Evolutionary conservation across 2,329 filamentous ascomycete species (phyloP).

Genomic region (Arthrobotrys conoides): DNA sequence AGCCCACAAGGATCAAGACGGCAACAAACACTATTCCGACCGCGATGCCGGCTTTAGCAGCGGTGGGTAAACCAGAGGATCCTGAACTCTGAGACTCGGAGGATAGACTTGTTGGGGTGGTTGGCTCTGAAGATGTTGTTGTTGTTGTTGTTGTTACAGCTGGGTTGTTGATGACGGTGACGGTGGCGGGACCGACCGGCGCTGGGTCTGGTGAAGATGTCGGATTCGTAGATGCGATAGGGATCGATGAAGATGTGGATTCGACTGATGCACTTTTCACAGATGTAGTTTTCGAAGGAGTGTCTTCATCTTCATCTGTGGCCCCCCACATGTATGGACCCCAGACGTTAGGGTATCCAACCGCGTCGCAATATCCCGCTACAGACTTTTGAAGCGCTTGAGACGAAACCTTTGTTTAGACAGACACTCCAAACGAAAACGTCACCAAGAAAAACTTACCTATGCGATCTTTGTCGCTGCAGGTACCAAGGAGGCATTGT

Average conservation of each 20-base stretch:
- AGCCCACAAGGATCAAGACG: not conserved
- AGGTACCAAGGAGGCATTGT: conserved; percentile 33
- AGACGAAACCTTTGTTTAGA: not conserved
- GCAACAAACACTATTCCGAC: conserved; percentile 13
- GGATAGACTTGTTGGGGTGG: not conserved
- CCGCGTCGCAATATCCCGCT: conserved; percentile 32
- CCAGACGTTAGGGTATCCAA: conserved; percentile 48
- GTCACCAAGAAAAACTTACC: not conserved
- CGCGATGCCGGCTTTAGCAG: conserved; percentile 33
- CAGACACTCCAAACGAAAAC: not conserved
- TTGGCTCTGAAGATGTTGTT: not conserved
- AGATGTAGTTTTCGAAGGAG: conserved; percentile 4
- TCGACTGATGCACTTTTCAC: not conserved
- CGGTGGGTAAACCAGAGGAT: conserved; percentile 22
- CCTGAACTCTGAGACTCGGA: not conserved
- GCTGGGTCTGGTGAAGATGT: not conserved
- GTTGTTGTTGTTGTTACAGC: not conserved
- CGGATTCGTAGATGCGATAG: not conserved
- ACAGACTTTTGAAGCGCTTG: conserved; percentile 39
- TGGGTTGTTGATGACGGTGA: not conserved
- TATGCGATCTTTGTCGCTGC: conserved; percentile 36
- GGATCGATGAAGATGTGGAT: not conserved
- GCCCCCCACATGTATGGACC: conserved; percentile 46
- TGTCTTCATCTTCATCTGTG: conserved; percentile 2
- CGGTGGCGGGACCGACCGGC: not conserved